phyloP scores from a whole-genome alignment of 345 rosid genomes.

The Geranium brycei region DNA sequence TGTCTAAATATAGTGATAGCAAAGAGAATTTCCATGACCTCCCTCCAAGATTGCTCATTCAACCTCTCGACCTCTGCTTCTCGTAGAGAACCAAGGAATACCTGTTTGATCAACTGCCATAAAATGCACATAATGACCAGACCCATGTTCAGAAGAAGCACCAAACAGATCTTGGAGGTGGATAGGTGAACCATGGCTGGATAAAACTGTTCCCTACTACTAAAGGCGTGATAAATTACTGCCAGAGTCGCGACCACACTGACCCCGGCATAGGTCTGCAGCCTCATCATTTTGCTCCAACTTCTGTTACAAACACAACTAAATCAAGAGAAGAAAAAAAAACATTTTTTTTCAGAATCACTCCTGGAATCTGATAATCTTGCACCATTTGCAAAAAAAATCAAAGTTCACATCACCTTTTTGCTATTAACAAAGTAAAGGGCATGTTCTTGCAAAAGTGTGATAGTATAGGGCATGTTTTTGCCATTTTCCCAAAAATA shows the following conservation, averaged over 20 bases:
- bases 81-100: slow-evolving; percentile 84
- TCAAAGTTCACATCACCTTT: no score
- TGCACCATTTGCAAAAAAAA: no score
- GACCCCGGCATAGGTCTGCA: slow-evolving; percentile 54
- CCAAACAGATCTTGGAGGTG: slow-evolving; percentile 71
- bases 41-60: slow-evolving; percentile 92
- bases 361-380: no score
- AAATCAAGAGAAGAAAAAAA: not conserved
- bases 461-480: no score
- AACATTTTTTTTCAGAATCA: no score
- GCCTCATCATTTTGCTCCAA: slow-evolving; percentile 47
- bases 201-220: slow-evolving; percentile 73
- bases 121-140: slow-evolving; percentile 58
- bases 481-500: no score
- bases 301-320: slow-evolving; percentile 3
- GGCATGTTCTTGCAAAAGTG: no score
- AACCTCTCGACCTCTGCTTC: slow-evolving; percentile 92
- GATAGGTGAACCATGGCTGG: slow-evolving; percentile 81
- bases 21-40: slow-evolving; percentile 88
- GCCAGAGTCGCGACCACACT: slow-evolving; percentile 49
- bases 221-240: slow-evolving; percentile 68
- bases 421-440: no score
- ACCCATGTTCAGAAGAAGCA: slow-evolving; percentile 81
- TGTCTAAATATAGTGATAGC: slow-evolving; percentile 87
- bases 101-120: slow-evolving; percentile 61